A percentile compares a stretch with the other conserved stretches of the same genome.
Evolutionary conservation across 345 rosid species (phyloP).

Genomic region (Linum tenue): DNA sequence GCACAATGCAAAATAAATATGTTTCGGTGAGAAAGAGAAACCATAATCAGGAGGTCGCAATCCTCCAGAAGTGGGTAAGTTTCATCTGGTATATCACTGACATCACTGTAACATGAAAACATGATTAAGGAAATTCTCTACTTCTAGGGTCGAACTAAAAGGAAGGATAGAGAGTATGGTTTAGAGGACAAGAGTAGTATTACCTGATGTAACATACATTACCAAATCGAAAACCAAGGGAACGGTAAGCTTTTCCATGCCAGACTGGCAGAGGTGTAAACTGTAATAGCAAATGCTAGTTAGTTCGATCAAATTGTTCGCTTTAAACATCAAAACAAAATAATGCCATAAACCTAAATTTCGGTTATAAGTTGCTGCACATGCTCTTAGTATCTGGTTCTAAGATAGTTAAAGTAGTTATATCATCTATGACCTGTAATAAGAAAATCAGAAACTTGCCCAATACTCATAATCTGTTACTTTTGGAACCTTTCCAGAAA

Average conservation of each 20-base stretch:
- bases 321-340: no score
- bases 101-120: slow-evolving; percentile 49
- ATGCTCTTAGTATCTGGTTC: no score
- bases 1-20: not conserved
- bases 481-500: not conserved
- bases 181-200: not conserved
- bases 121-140: not conserved
- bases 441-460: not conserved
- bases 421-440: not conserved
- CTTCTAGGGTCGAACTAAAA: not conserved
- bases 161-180: not conserved
- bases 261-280: slow-evolving; percentile 84
- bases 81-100: slow-evolving; percentile 83
- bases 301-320: not conserved
- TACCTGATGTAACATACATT: slow-evolving; percentile 82
- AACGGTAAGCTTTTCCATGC: slow-evolving; percentile 78
- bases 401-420: no score
- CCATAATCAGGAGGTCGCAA: slow-evolving; percentile 66
- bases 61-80: slow-evolving; percentile 69
- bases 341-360: no score
- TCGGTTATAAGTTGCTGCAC: no score
- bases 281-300: slow-evolving; percentile 31
- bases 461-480: not conserved
- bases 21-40: slow-evolving; percentile 13
- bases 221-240: slow-evolving; percentile 90